Conservation (phyloP, 306 rosid genomes). For the Glycine soja region DNA sequence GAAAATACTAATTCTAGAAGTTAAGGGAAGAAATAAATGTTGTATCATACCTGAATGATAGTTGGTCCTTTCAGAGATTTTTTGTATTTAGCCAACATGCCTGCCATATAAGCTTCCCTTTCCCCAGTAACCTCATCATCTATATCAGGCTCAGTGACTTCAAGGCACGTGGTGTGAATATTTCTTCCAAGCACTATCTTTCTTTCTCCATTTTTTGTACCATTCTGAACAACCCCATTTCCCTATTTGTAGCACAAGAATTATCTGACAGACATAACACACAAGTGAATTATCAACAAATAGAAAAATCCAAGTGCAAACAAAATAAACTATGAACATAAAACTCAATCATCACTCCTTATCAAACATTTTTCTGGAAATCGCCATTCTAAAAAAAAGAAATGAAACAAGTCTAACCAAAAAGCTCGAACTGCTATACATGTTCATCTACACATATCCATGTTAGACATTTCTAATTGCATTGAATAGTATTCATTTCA, state of each 20-base stretch:
- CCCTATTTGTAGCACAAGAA: constrained; percentile 20
- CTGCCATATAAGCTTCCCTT: constrained; percentile 81
- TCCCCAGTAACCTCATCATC: constrained; percentile 85
- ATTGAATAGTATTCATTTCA: neutral
- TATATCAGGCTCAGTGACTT: constrained; percentile 74
- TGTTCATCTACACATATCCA: neutral
- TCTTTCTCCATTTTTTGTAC: constrained; percentile 38
- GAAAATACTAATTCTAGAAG: neutral
- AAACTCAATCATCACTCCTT: constrained; percentile 21
- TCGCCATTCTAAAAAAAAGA: neutral
- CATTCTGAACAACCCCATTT: too few relatives aligned
- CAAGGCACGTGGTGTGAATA: constrained; percentile 68
- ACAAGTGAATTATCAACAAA: neutral
- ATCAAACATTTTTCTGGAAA: neutral
- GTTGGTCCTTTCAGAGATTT: constrained; percentile 77
- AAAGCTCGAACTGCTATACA: neutral
- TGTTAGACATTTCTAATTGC: neutral
- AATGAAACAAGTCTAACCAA: neutral
- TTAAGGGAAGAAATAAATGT: neutral
- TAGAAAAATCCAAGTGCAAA: too few relatives aligned
- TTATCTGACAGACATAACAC: neutral
- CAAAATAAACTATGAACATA: neutral
- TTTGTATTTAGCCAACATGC: constrained; percentile 74
- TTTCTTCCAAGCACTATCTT: constrained; percentile 71
- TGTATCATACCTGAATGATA: constrained; percentile 66